Conservation (phyloP, 2,329 filamentous ascomycete species). For the Fusarium xyrophilum region DNA sequence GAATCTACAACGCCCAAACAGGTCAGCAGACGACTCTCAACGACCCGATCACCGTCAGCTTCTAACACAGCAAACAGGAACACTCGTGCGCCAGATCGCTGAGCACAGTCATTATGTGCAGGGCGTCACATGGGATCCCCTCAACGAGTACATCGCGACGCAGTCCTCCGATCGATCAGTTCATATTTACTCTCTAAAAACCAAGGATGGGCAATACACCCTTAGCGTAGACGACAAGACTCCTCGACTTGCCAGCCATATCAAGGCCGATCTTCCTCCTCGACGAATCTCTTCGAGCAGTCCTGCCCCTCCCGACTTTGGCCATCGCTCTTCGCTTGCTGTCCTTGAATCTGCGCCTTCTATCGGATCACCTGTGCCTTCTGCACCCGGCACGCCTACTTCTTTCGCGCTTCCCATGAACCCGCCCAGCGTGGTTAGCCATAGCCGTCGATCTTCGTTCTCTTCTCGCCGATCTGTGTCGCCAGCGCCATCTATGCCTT, state of each 20-base stretch:
- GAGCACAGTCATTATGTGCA: constrained; percentile 99
- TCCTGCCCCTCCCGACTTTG: constrained; percentile 85
- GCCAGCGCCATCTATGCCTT: constrained; percentile 88
- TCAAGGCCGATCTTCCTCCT: constrained; percentile 87
- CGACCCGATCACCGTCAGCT: not conserved
- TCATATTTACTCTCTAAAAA: constrained; percentile 95
- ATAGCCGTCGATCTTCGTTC: constrained; percentile 94
- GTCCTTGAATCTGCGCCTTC: constrained; percentile 59
- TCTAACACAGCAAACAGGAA: constrained; percentile 48
- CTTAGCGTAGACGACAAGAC: constrained; percentile 71
- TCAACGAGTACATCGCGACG: constrained; percentile 97
- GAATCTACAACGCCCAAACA: constrained; percentile 93
- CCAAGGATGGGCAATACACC: constrained; percentile 94
- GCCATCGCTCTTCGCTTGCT: constrained; percentile 69
- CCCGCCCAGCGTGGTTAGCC: constrained; percentile 84
- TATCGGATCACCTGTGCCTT: constrained; percentile 83
- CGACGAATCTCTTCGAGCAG: constrained; percentile 90
- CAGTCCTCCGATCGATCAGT: constrained; percentile 98
- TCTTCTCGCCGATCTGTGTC: constrained; percentile 87
- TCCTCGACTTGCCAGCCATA: constrained; percentile 79
- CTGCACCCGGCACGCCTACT: constrained; percentile 91
- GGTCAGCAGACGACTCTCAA: constrained; percentile 60
- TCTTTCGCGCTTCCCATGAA: constrained; percentile 93
- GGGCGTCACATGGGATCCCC: constrained; percentile 96
- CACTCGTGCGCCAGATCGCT: constrained; percentile 86